A percentile compares a stretch with the other conserved stretches of the same genome.
phyloP scores from a whole-genome alignment of 306 rosid species.

The Nissolia schottii region DNA sequence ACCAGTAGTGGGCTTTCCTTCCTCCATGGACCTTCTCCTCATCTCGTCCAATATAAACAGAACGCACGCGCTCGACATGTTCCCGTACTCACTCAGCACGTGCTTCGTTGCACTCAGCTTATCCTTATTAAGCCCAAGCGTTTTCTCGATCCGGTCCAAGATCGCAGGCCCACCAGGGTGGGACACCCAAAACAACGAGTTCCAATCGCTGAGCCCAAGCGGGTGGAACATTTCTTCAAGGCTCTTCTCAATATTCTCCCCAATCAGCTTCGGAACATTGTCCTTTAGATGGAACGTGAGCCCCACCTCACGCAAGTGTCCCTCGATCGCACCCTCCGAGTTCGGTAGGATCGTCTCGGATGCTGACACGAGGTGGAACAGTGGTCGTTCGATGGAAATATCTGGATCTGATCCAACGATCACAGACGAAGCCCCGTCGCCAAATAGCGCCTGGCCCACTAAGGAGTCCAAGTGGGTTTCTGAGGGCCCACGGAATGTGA shows the following conservation, averaged over 20 bases:
- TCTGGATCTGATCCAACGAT: conserved; percentile 30
- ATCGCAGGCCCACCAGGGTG: conserved; percentile 41
- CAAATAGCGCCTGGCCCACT: conserved; percentile 44
- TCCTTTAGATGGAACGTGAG: conserved; percentile 17
- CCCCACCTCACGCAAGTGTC: conserved; percentile 38
- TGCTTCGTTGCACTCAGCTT: conserved; percentile 35
- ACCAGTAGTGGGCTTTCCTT: conserved; percentile 30
- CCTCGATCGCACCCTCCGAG: conserved; percentile 33
- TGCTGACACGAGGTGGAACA: conserved; percentile 8
- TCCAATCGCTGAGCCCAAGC: conserved; percentile 28
- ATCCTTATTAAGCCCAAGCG: conserved; percentile 12
- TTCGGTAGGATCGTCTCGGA: conserved; percentile 9
- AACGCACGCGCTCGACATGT: conserved; percentile 36
- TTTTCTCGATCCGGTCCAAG: conserved; percentile 18
- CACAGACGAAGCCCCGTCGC: conserved; percentile 33
- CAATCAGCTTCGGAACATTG: conserved; percentile 11
- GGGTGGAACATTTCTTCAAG: not conserved
- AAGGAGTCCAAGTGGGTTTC: conserved; percentile 29
- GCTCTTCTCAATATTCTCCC: conserved; percentile 15
- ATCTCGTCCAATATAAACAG: conserved; percentile 30
- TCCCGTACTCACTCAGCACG: conserved; percentile 32
- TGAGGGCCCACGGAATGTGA: conserved; percentile 15
- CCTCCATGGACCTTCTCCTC: conserved; percentile 23
- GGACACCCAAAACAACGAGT: conserved; percentile 20
- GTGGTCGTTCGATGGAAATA: not conserved